Evolutionary conservation across 805 yeast genomes (phyloP).

Genomic region (Metschnikowia proteae): DNA sequence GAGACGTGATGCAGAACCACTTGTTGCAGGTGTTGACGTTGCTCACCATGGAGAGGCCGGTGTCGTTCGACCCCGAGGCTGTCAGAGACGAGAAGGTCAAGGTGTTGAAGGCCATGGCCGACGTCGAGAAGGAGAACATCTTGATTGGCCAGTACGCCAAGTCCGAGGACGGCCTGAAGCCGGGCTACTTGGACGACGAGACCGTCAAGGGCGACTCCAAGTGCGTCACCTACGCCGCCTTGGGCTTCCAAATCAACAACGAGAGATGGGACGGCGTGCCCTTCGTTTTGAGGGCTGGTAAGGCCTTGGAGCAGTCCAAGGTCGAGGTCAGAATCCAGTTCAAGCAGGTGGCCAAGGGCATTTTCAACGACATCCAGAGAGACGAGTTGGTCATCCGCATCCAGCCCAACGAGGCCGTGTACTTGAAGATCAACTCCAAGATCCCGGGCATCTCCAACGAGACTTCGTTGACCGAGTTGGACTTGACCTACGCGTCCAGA

Average conservation of each 20-base stretch:
- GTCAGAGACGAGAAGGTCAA: conserved; percentile 95
- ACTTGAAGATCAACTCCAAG: conserved; percentile 89
- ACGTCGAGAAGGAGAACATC: conserved; percentile 61
- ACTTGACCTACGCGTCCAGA: conserved; percentile 77
- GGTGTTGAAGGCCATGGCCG: conserved; percentile 76
- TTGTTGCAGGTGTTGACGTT: conserved; percentile 87
- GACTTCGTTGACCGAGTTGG: conserved; percentile 84
- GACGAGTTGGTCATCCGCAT: conserved; percentile 92
- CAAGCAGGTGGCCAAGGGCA: conserved; percentile 78
- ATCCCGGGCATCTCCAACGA: conserved; percentile 85
- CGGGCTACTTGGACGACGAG: conserved; percentile 87
- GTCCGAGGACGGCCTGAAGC: conserved; percentile 84
- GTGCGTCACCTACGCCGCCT: conserved; percentile 89
- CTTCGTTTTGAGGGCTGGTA: conserved; percentile 92
- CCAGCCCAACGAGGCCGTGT: conserved; percentile 93
- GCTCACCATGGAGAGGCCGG: conserved; percentile 94
- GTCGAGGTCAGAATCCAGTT: conserved; percentile 94
- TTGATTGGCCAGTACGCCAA: conserved; percentile 84
- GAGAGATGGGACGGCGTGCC: conserved; percentile 99
- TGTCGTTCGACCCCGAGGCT: conserved; percentile 85
- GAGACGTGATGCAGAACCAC: conserved; percentile 99
- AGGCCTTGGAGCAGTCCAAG: conserved; percentile 91
- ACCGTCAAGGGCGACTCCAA: conserved; percentile 80
- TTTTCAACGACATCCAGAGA: conserved; percentile 75
- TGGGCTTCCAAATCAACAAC: conserved; percentile 72